Base-by-base conservation (phyloP, 345 rosid genomes). In the Dipteronia dyeriana region DNA sequence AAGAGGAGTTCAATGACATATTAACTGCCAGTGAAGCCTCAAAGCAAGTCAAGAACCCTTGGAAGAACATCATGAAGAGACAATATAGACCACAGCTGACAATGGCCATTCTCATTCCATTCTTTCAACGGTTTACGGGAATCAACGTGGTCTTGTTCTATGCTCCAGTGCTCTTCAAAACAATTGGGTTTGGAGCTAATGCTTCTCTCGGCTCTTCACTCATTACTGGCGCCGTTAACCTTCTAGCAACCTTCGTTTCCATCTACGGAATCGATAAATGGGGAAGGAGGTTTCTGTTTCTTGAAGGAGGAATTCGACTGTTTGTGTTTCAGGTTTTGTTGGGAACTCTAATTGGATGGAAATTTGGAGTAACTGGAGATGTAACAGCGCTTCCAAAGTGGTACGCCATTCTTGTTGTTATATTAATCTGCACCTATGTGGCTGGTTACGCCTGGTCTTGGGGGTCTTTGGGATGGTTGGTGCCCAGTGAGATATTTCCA, bases 101-200 rank as follows among this genome's bases (percentile, higher is more conserved):
- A n/a, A n/a, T n/a, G n/a, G n/a, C n/a, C n/a, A n/a, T n/a, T n/a
- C n/a, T n/a, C n/a, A n/a, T n/a, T n/a, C n/a, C n/a, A n/a, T n/a
- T n/a, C n/a, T n/a, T n/a, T n/a, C n/a, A n/a, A n/a, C n/a, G n/a
- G n/a, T n/a, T 84, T 10, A 90, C 88, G 0, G 89, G 88, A 34
- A 88, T 85, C 73, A 88, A 86, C 25, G 84, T 85, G 25, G 77
- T 88, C 75, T 83, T 79, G 70, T 88, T 88, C 75, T 88, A 86
- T 34, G 87, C 90, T 7, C 91, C 90, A 16, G 90, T 85, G 7
- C 72, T 85, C 23, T 88, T 87, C 68, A 85, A 83, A 71, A 83
- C 88, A 49, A 66, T 88, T 20, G 90, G 92, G 10, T 85, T 88
- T 34, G 86, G 87, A 10, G 64, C 79, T 26, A 75, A 81, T n/a